Conservation (phyloP, 2,329 filamentous ascomycete species). For the Diaporthe citriasiana region DNA sequence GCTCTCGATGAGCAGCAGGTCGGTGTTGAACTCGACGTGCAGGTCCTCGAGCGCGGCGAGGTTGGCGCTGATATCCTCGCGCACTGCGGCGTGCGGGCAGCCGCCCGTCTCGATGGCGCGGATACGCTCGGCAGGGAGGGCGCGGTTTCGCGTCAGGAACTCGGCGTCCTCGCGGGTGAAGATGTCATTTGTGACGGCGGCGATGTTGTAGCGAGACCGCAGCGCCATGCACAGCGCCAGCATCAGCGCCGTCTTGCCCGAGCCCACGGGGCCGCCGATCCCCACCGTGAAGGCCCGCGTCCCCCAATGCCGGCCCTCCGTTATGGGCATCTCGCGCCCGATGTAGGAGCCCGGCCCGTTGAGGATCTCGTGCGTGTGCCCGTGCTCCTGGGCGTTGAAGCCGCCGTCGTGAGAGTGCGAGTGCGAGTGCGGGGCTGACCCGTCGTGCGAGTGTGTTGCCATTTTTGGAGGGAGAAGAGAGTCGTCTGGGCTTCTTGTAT, state of each 20-base stretch:
- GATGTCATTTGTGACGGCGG: conserved; percentile 98
- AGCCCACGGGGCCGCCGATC: conserved; percentile 99
- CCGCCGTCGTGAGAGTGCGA: conserved; percentile 65
- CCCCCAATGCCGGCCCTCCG: conserved; percentile 88
- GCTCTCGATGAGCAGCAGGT: conserved; percentile 93
- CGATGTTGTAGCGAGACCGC: conserved; percentile 85
- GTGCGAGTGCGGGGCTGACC: conserved; percentile 61
- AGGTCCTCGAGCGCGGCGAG: conserved; percentile 92
- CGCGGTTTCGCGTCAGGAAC: conserved; percentile 90
- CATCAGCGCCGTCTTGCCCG: conserved; percentile 98
- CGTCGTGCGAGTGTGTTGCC: conserved; percentile 69
- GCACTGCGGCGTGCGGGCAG: conserved; percentile 95
- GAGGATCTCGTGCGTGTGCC: conserved; percentile 95
- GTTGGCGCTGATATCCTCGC: conserved; percentile 96
- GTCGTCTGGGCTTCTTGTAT: neutral
- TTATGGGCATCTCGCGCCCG: conserved; percentile 92
- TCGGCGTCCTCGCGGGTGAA: conserved; percentile 99
- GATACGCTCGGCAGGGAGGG: conserved; percentile 86
- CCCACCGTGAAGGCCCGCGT: conserved; percentile 95
- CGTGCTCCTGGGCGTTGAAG: conserved; percentile 78
- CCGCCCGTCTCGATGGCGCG: conserved; percentile 97
- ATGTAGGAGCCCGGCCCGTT: conserved; percentile 93
- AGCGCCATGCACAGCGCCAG: conserved; percentile 90
- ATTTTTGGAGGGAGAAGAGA: neutral
- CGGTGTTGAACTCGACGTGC: conserved; percentile 82